Base-by-base conservation (phyloP, 805 yeast genomes). In the Teunomyces atbi region DNA sequence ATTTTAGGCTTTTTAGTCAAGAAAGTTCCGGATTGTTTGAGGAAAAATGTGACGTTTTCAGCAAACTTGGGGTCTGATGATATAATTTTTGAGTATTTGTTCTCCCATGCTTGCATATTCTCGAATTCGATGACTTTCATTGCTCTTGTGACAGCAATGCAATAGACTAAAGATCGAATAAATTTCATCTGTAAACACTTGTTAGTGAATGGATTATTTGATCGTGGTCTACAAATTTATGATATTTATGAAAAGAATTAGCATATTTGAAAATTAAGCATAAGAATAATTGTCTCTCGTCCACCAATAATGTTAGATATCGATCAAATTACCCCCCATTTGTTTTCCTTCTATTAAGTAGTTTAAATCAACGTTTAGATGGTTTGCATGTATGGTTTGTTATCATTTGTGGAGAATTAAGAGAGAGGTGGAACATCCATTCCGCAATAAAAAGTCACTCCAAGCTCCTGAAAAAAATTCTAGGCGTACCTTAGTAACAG, bases 11-110 rank as follows among this genome's bases (percentile, higher is more conserved):
- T 32, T 16, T 35, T 28, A 10, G 47, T 12, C 16, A 45, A 13
- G 20, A 26, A 45, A 10, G 47, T 45, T 4, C 21, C 41, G 8
- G 44, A 35, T 5, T 41, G 42, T 23, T 29, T 35, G n/a, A 42
- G n/a, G 27, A 28, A 37, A 16, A 45, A 45, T 5, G 39, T 23
- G 27, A 37, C 42, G 34, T 33, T 13, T 13, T 20, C 29, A 20
- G 23, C 38, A 20, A 20, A 21, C 6, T 36, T 36, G 11, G 28
- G 26, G 27, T 30, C 16, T 29, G 32, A 8, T 4, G 23, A 16
- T 21, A 29, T 28, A 6, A 26, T 10, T 11, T 36, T 12, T 19
- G 39, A 36, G 18, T 36, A 21, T 20, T 36, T 36, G 23, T 10
- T n/a, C 13, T 36, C 39, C 39, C 39, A 36, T n/a, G 26, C 23